phyloP scores from a whole-genome alignment of 495 filamentous ascomycete species.

The Talaromyces nanjingensis region DNA sequence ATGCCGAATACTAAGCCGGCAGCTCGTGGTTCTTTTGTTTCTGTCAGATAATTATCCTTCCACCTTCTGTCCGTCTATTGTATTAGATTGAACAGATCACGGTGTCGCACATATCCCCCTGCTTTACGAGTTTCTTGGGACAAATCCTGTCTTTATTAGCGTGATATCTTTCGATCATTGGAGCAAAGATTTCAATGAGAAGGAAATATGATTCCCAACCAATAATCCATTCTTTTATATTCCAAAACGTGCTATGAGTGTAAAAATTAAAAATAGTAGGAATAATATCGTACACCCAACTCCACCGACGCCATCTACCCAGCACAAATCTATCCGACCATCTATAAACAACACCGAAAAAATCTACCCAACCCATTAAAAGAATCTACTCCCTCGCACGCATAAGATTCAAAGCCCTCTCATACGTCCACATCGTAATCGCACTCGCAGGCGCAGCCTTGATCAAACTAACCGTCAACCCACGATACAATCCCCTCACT shows the following conservation, averaged over 20 bases:
- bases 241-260: background rate
- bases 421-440: conserved; percentile 98
- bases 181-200: background rate
- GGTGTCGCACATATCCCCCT: conserved; percentile 6
- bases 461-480: conserved; percentile 77
- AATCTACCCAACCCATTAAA: background rate
- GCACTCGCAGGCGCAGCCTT: conserved; percentile 95
- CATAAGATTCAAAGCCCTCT: conserved; percentile 57
- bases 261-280: background rate
- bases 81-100: background rate
- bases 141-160: background rate
- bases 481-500: conserved; percentile 74
- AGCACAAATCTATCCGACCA: background rate
- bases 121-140: background rate
- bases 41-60: background rate
- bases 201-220: background rate
- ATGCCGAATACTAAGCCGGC: conserved; percentile 58
- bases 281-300: background rate
- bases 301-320: background rate
- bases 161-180: background rate
- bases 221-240: background rate
- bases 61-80: background rate
- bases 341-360: background rate
- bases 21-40: background rate
- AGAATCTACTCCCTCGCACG: conserved; percentile 31